A percentile compares a stretch with the other conserved stretches of the same genome.
Evolutionary conservation across 176 grass and related monocot species (phyloP).

Genomic region (Avena eriantha): DNA sequence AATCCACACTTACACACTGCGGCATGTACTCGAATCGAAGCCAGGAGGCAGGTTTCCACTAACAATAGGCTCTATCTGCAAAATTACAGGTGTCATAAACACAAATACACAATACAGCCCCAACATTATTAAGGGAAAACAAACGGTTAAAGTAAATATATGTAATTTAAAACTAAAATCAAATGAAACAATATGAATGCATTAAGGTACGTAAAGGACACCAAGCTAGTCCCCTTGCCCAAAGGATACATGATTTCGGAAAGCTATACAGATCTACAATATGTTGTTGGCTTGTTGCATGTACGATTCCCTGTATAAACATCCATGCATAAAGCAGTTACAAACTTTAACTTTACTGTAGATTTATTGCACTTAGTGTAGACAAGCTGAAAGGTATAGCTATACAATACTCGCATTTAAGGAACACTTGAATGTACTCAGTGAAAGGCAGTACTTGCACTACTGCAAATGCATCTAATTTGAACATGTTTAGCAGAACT

Average conservation of each 20-base stretch:
- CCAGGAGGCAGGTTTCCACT: conserved; percentile 98
- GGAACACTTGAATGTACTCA: conserved; percentile 6
- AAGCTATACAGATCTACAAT: conserved; percentile 18
- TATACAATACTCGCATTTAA: not conserved
- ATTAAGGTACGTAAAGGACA: conserved; percentile 22
- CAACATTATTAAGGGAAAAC: conserved; percentile 25
- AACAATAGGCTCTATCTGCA: conserved; percentile 93
- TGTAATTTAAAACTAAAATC: conserved; percentile 30
- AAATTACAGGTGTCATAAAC: conserved; percentile 53
- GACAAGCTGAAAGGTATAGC: conserved; percentile 1
- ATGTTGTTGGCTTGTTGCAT: not conserved
- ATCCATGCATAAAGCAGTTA: not conserved
- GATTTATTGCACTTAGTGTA: not conserved
- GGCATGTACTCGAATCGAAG: conserved; percentile 96
- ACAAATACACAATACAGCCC: conserved; percentile 31
- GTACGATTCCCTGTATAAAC: not conserved
- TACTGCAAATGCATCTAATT: not conserved
- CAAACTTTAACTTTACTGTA: conserved; percentile 1
- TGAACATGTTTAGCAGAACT: conserved; percentile 16
- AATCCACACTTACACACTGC: conserved; percentile 90
- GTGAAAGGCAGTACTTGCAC: not conserved
- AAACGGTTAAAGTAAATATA: conserved; percentile 18
- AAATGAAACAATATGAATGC: not conserved
- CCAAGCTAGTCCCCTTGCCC: not conserved
- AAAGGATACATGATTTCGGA: not conserved